A percentile compares a stretch with the other conserved stretches of the same genome.
These are phyloP conservation scores for Trichophyton rubrum DNA, from an alignment of 2,329 filamentous ascomycete genomes.

Conservation along the genomic window DNA sequence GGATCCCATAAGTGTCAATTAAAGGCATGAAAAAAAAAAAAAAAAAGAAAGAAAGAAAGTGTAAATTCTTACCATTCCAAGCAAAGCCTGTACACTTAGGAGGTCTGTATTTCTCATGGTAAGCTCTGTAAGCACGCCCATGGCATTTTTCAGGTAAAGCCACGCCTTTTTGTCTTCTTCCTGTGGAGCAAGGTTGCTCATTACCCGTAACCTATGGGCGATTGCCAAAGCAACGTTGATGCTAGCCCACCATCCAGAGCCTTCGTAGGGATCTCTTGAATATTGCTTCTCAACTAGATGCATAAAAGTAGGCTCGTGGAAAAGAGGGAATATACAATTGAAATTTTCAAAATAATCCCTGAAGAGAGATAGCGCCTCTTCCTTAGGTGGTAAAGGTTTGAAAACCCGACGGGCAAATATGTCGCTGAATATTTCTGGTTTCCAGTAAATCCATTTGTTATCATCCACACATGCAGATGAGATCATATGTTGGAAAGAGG, in stretches of 20 bases:
- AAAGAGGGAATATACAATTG: constrained; percentile 96
- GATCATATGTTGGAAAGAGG: constrained; percentile 90
- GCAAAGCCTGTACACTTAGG: constrained; percentile 80
- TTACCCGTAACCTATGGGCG: constrained; percentile 78
- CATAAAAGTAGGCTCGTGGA: constrained; percentile 97
- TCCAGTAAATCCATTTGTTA: constrained; percentile 95
- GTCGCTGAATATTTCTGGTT: constrained; percentile 90
- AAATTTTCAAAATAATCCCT: constrained; percentile 97
- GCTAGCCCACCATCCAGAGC: constrained; percentile 97
- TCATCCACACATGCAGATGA: constrained; percentile 80
- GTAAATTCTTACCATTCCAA: constrained; percentile 57
- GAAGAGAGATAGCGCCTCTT: constrained; percentile 75
- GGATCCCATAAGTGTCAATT: background rate
- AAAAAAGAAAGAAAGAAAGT: too few relatives aligned
- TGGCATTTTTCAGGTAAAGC: constrained; percentile 91
- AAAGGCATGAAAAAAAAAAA: background rate
- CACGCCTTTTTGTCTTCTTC: constrained; percentile 92
- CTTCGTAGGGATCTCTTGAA: constrained; percentile 80
- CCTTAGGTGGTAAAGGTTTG: constrained; percentile 67
- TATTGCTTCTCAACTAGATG: constrained; percentile 91
- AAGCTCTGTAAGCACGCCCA: constrained; percentile 83
- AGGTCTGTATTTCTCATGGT: constrained; percentile 94
- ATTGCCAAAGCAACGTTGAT: constrained; percentile 91
- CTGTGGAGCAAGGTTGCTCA: constrained; percentile 82
- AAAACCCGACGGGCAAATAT: constrained; percentile 79